Base-by-base conservation (phyloP, 805 yeast genomes). In the Kodamaea jinghongensis region DNA sequence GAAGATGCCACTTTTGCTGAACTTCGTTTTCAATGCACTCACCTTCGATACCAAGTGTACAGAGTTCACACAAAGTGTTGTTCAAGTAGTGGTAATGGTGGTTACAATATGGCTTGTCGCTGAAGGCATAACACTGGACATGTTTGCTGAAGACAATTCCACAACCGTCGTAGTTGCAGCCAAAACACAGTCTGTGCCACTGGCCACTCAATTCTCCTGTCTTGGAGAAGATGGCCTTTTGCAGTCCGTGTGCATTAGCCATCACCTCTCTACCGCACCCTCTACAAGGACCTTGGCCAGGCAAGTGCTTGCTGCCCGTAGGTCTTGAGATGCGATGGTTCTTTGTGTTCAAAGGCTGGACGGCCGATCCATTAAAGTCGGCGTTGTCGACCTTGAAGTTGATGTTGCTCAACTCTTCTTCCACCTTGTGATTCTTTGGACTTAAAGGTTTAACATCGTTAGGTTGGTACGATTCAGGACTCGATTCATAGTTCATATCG, bases 181-280 rank as follows among this genome's bases (percentile, higher is more conserved):
- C 66, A 68, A 93, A 91, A 58, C 99, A 93, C 11, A 71, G 62
- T 28, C 95, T 73, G 57, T 93, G 99, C 98, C 98, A 93, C 57
- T 89, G 91, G 0, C 97, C 98, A 1, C 87, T 76, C 33, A 85
- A 65, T 53, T 82, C 89, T n/a, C 82, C 85, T 40, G 85, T 86
- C 50, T 81, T 84, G n/a, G 96, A 86, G 62, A 81, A 84, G 13
- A 91, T 84, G 0, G 93, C 72, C 54, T 83, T 86, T 17, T 58
- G 49, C 6, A 53, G 26, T 1, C 74, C 73, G 31, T 45, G 58
- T 2, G 60, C 62, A 4, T 45, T 28, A 1, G 79, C 71, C 1
- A 48, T 46, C 22, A 90, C 80, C n/a, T 61, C 67, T 32, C 59
- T 44, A 4, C 62, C 59, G 65, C 98, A 91, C 25, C 75, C 70